These are phyloP conservation scores for Hibiscus trionum DNA, from an alignment of 345 rosid species.

Conservation along the genomic window DNA sequence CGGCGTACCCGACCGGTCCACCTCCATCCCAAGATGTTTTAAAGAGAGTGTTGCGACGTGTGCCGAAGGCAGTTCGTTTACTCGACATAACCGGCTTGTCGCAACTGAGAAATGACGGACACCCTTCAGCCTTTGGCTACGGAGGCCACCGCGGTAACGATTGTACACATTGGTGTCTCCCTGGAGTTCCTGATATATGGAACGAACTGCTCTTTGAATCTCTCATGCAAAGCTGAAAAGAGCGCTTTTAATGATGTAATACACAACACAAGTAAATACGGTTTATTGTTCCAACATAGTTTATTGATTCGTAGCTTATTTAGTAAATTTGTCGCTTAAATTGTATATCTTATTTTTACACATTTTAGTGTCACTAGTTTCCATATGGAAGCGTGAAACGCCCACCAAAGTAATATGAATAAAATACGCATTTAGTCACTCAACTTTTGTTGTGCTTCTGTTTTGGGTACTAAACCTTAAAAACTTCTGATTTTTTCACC, in stretches of 20 bases:
- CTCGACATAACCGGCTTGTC: conserved; percentile 34
- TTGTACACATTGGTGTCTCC: conserved; percentile 59
- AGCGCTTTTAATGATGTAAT: neutral
- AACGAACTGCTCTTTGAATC: conserved; percentile 23
- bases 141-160: conserved; percentile 28
- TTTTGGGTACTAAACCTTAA: no score
- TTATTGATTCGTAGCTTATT: no score
- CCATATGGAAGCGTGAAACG: no score
- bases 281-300: no score
- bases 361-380: no score
- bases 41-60: conserved; percentile 5
- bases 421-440: no score
- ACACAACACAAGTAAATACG: no score
- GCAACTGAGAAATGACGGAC: conserved; percentile 20
- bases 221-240: neutral
- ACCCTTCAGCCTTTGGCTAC: neutral
- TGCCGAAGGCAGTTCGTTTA: conserved; percentile 31
- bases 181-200: conserved; percentile 28
- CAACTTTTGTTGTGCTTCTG: no score
- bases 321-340: no score
- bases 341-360: no score
- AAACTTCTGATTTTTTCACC: no score
- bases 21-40: conserved; percentile 24
- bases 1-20: conserved; percentile 18
- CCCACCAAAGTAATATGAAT: no score